phyloP scores from a whole-genome alignment of 257 asterid genomes.

The Solanum pinnatisectum region DNA sequence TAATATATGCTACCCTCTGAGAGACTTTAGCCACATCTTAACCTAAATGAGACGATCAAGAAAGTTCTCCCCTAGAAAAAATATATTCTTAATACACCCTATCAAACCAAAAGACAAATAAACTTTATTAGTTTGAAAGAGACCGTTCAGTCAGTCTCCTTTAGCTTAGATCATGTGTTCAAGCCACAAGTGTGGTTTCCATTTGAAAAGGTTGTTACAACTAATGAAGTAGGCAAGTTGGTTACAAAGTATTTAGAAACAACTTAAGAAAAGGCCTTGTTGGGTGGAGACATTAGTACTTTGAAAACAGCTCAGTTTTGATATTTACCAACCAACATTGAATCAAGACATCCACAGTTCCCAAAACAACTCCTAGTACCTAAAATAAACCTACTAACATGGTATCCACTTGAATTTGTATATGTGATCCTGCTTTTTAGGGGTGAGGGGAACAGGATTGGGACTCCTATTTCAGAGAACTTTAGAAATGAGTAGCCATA shows the following conservation, averaged over 20 bases:
- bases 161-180: not conserved
- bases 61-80: not conserved
- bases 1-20: no score
- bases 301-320: not conserved
- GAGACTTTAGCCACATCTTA: not conserved
- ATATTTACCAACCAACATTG: not conserved
- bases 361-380: not conserved
- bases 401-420: not conserved
- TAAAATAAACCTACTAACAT: not conserved
- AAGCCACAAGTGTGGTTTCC: not conserved
- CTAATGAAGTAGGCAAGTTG: not conserved
- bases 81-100: not conserved
- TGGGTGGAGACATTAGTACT: not conserved
- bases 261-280: not conserved
- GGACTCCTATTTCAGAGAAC: not conserved
- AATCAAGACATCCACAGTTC: not conserved
- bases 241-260: not conserved
- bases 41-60: not conserved
- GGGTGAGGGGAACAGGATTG: not conserved
- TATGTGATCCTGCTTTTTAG: not conserved
- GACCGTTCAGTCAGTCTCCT: not conserved
- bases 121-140: not conserved
- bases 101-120: not conserved
- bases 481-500: not conserved
- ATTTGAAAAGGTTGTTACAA: not conserved